Evolutionary conservation across 305 asterid species (phyloP).

Genomic region (Fraxinus ornus): DNA sequence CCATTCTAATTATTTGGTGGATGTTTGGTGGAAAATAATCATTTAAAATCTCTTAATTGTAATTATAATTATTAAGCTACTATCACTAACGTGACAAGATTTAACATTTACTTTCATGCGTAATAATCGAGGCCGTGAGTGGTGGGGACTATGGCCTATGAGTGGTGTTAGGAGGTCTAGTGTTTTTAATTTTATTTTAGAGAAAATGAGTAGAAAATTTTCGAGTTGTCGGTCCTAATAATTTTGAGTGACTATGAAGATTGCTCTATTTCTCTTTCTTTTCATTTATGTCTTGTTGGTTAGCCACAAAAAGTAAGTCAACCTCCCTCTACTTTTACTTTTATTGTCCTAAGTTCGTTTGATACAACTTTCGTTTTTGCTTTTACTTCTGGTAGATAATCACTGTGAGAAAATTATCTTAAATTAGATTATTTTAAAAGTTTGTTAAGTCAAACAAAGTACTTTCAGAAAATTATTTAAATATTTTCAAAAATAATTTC

Average conservation of each 20-base stretch:
- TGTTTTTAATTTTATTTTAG: not conserved
- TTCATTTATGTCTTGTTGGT: not conserved
- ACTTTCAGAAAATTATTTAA: no score
- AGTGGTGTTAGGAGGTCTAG: not conserved
- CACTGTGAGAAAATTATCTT: no score
- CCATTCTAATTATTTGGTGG: not conserved
- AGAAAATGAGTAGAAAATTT: not conserved
- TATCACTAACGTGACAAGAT: not conserved
- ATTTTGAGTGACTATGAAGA: not conserved
- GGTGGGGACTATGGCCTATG: not conserved
- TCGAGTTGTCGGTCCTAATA: not conserved
- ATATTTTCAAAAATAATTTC: no score
- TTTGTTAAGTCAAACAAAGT: no score
- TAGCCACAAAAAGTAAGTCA: not conserved
- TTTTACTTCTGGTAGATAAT: no score
- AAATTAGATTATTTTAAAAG: no score
- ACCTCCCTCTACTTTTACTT: not conserved
- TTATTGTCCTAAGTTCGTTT: no score
- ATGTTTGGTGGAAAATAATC: not conserved
- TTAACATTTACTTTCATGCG: not conserved
- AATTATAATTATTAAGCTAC: not conserved
- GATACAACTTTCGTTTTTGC: no score
- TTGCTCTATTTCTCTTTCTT: not conserved
- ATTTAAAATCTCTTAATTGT: not conserved
- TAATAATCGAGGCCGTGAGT: constrained; percentile 3